Conservation (phyloP, 305 asterid genomes). For the Fraxinus dipetala region DNA sequence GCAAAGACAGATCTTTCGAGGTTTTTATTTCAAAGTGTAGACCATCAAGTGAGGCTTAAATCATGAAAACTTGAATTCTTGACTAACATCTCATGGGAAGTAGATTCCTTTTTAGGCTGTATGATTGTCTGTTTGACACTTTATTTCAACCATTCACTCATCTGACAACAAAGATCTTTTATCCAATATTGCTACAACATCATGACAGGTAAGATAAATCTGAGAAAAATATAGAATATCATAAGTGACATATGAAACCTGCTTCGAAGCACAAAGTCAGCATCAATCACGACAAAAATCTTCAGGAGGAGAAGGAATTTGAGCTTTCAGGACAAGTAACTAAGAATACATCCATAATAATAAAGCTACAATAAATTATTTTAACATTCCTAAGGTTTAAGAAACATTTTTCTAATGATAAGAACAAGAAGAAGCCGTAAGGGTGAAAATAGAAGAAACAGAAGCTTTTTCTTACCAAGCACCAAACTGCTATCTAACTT, state of each 20-base stretch:
- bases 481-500: slow-evolving; percentile 63
- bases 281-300: background rate
- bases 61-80: background rate
- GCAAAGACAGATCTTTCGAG: background rate
- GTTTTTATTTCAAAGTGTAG: background rate
- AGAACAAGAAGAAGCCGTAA: background rate
- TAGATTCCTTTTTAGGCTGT: background rate
- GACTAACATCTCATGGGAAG: background rate
- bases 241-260: background rate
- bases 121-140: background rate
- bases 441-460: slow-evolving; percentile 12
- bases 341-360: background rate
- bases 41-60: background rate
- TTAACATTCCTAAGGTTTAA: background rate
- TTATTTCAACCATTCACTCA: background rate
- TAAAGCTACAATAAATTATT: background rate
- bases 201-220: background rate
- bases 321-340: background rate
- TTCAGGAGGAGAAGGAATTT: background rate
- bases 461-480: slow-evolving; percentile 60
- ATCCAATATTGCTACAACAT: background rate
- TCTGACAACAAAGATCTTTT: background rate
- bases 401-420: slow-evolving; percentile 1
- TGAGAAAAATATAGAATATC: background rate
- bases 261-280: background rate